Evolutionary conservation across 179 eudicot genomes (phyloP), one percentile per base, ranked within the genome.

Genomic region (Patellifolia procumbens): DNA sequence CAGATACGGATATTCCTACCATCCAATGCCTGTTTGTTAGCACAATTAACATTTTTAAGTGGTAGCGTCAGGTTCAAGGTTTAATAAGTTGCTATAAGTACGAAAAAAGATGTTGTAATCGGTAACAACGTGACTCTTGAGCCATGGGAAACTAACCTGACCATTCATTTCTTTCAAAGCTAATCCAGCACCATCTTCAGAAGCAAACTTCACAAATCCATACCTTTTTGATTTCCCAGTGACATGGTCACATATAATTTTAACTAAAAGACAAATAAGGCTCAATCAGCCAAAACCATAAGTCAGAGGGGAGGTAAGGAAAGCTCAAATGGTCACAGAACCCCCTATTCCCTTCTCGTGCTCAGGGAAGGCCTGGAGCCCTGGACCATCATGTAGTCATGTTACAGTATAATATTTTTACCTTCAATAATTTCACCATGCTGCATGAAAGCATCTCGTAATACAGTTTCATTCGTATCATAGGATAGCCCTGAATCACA

Each of bases 401-500:
- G n/a, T n/a, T n/a, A n/a, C n/a, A n/a, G n/a, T n/a, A n/a, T n/a
- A n/a, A n/a, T n/a, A n/a, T n/a, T n/a, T n/a, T 74, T 79, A 89
- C 93, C 97, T 89, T 88, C 91, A 51, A 88, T 79, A 53, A 90
- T 76, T 56, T 92, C 88, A 39, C 97, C 95, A 76, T 89, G 86
- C 68, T 69, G 78, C 39, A 32, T 77, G 80, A 92, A 92, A 65
- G 87, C 91, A 76, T 88, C 88, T 72, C 82, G 88, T 49, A 92
- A 74, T 58, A 82, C 82, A 46, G 83, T 75, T 80, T 92, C 97
- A 76, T 92, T 92, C 19, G 94, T 87, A 74, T 92, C 94, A 61
- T 80, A 85, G 53, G 90, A 87, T 71, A 92, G 92, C 60, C 97
- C 97, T 92, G 77, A 17, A 76, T 67, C 46, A 81, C 22, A 73